phyloP scores from a whole-genome alignment of 257 asterid species.

The Nicotiana noctiflora region DNA sequence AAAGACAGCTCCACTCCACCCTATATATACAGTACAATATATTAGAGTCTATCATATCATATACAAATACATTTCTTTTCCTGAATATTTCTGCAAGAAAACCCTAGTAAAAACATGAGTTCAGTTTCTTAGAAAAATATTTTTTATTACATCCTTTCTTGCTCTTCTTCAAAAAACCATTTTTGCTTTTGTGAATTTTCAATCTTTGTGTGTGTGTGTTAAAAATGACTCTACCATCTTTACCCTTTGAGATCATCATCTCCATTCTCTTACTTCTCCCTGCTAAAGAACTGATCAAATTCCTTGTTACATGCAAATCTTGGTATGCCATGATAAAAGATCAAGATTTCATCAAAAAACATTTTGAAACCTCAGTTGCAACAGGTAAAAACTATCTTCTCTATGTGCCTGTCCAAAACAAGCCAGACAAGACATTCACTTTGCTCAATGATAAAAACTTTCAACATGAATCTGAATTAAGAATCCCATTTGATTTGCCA shows the following conservation, averaged over 20 bases:
- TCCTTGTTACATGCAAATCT: not conserved
- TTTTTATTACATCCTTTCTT: not conserved
- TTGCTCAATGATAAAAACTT: not conserved
- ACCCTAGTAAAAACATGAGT: not conserved
- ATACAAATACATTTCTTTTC: not conserved
- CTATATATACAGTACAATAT: not conserved
- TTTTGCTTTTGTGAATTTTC: not conserved
- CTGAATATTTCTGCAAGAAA: not conserved
- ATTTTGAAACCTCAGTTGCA: not conserved
- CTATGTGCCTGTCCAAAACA: not conserved
- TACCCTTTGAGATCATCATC: slow-evolving; percentile 4
- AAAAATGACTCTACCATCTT: not conserved
- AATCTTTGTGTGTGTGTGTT: not conserved
- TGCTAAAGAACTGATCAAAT: not conserved
- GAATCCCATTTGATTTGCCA: not conserved
- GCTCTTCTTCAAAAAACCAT: not conserved
- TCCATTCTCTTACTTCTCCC: slow-evolving; percentile 4
- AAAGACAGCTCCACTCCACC: not conserved
- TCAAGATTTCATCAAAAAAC: not conserved
- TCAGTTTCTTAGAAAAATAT: not conserved
- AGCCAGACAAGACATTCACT: not conserved
- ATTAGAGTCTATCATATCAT: not conserved
- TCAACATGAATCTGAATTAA: not conserved
- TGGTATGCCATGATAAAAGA: slow-evolving; percentile 10
- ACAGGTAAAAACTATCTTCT: slow-evolving; percentile 11